Percentiles rank a stretch among this genome's conserved stretches.
These are phyloP conservation scores for Phytophthora melonis DNA, from an alignment of 352 stramenopile species.

Conservation along the genomic window DNA sequence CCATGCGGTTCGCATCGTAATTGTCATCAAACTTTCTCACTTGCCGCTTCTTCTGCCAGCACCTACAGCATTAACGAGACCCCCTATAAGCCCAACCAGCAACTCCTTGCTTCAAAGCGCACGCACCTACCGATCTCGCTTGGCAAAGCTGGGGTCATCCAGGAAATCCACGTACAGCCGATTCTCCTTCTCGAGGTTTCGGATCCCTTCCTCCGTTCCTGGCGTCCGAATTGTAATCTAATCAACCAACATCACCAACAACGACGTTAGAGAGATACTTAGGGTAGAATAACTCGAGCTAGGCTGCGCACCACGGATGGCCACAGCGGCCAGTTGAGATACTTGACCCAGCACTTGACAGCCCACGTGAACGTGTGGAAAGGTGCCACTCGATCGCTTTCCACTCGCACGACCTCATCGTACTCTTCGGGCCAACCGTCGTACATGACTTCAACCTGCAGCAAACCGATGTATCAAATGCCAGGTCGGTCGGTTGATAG, in stretches of 20 bases:
- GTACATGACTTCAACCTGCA: slow-evolving; percentile 72
- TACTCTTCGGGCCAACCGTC: slow-evolving; percentile 70
- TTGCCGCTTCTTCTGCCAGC: slow-evolving; percentile 40
- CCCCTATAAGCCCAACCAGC: neutral
- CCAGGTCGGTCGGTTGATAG: neutral
- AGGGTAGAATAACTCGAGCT: neutral
- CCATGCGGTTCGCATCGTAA: slow-evolving; percentile 38
- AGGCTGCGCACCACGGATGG: slow-evolving; percentile 57
- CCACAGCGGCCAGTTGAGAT: slow-evolving; percentile 81
- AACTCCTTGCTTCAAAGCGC: neutral
- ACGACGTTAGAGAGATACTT: neutral
- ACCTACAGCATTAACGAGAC: slow-evolving; percentile 19
- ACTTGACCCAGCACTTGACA: slow-evolving; percentile 84
- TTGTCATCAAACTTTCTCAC: slow-evolving; percentile 32
- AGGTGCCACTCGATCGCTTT: slow-evolving; percentile 67
- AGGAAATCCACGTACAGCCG: slow-evolving; percentile 67
- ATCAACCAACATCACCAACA: neutral
- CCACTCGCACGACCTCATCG: slow-evolving; percentile 66
- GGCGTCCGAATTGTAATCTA: slow-evolving; percentile 72
- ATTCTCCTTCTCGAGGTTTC: slow-evolving; percentile 49
- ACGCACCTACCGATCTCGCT: slow-evolving; percentile 39
- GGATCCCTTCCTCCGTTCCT: slow-evolving; percentile 44
- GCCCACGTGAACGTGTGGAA: slow-evolving; percentile 83
- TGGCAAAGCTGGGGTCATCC: slow-evolving; percentile 49
- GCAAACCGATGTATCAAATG: neutral